Conservation (phyloP, 345 rosid species). For the Populus euphratica region DNA sequence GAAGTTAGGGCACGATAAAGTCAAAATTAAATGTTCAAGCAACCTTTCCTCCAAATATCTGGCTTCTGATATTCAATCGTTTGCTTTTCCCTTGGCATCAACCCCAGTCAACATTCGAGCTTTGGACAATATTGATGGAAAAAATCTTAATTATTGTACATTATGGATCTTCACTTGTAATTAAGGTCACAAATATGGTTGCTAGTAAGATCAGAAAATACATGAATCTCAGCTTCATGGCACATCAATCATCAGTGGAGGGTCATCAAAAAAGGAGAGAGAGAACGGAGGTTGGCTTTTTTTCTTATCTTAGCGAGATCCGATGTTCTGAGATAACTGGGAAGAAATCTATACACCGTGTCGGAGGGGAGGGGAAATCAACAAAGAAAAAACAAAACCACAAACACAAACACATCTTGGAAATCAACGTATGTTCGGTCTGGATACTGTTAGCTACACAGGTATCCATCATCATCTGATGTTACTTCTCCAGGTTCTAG, state of each 20-base stretch:
- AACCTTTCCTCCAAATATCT: no score
- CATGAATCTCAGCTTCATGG: not conserved
- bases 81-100: not conserved
- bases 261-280: no score
- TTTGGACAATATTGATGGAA: not conserved
- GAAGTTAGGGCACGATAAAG: no score
- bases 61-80: not conserved
- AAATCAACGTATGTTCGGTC: not conserved
- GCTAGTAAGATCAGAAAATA: not conserved
- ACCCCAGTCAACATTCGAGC: no score
- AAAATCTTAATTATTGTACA: not conserved
- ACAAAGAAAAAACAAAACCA: not conserved
- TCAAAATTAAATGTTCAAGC: no score
- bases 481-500: constrained; percentile 3
- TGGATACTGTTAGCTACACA: constrained; percentile 37
- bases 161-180: not conserved
- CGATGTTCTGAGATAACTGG: not conserved
- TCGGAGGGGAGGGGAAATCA: not conserved
- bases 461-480: constrained; percentile 80
- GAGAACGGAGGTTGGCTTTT: not conserved
- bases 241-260: not conserved
- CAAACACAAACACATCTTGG: not conserved
- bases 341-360: not conserved
- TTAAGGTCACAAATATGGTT: not conserved
- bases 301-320: no score